Percentiles rank a stretch among this genome's conserved stretches.
Conservation (phyloP, 129 eudicot species). For the Artemisia argyi region DNA sequence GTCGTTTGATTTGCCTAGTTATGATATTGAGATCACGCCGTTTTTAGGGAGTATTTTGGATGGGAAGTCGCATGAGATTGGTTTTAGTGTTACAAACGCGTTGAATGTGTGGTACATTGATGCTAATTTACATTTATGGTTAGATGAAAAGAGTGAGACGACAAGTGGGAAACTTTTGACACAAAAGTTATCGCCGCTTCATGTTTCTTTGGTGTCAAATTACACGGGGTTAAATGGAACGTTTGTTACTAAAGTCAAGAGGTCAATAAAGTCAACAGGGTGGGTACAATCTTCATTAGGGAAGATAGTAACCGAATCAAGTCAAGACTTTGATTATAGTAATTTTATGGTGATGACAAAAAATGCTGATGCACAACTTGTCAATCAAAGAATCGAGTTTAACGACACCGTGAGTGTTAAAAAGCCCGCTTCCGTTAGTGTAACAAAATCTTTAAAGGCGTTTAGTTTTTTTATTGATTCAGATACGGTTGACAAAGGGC, state of each 20-base stretch:
- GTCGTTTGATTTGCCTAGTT: constrained; percentile 72
- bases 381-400: constrained; percentile 44
- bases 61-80: too few species aligned
- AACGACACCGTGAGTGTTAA: constrained; percentile 39
- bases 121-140: constrained; percentile 81
- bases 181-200: constrained; percentile 33
- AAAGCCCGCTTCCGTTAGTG: constrained; percentile 22
- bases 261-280: constrained; percentile 51
- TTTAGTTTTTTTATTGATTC: constrained; percentile 48
- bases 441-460: constrained; percentile 38
- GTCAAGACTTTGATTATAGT: constrained; percentile 47
- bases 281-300: constrained; percentile 70
- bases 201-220: constrained; percentile 34
- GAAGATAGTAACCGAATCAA: constrained; percentile 50
- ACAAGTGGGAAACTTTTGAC: constrained; percentile 50
- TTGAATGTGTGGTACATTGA: constrained; percentile 77
- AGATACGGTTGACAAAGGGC: constrained; percentile 44
- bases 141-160: constrained; percentile 44
- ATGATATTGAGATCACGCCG: constrained; percentile 78
- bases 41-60: background rate
- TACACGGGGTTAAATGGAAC: constrained; percentile 63
- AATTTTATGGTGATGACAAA: constrained; percentile 60
- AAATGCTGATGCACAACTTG: constrained; percentile 46
- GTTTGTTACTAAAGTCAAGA: constrained; percentile 40
- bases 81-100: constrained; percentile 64